phyloP scores from a whole-genome alignment of 352 stramenopile species.

The Thalassiosira exigua region DNA sequence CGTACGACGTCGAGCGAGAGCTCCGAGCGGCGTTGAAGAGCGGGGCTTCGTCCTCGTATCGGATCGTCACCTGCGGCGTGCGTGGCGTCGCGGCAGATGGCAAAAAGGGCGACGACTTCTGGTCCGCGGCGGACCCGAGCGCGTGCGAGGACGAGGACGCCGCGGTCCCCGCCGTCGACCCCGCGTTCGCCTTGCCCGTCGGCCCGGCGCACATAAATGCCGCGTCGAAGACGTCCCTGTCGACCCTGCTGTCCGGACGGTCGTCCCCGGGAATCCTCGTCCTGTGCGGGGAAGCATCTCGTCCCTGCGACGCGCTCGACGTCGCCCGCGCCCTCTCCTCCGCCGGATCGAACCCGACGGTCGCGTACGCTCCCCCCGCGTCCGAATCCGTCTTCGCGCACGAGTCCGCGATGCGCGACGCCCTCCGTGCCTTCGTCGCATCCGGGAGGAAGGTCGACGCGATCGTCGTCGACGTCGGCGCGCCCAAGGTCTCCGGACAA shows the following conservation, averaged over 20 bases:
- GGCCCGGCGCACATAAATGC: background rate
- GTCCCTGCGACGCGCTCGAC: background rate
- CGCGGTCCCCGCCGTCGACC: background rate
- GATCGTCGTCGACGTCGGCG: conserved; percentile 35
- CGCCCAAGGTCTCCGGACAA: conserved; percentile 24
- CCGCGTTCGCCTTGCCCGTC: background rate
- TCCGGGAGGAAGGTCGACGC: background rate
- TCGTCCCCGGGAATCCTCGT: background rate
- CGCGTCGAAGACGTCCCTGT: background rate
- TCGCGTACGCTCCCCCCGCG: background rate
- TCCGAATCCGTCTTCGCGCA: background rate
- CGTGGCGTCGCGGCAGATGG: conserved; percentile 1
- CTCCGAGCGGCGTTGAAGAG: background rate
- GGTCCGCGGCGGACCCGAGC: background rate
- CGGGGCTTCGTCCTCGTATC: background rate
- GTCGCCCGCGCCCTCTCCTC: background rate
- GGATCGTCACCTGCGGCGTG: background rate
- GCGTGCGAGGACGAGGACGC: background rate
- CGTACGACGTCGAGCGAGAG: background rate
- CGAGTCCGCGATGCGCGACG: background rate
- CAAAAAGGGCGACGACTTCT: conserved; percentile 4
- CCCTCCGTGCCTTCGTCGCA: background rate
- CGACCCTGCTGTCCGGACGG: background rate
- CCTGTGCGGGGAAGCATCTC: background rate
- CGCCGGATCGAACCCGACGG: background rate